Percentiles rank a stretch among this genome's conserved stretches.
These are phyloP conservation scores for Tylopilus sp. DNA, from an alignment of 1,284 basidiomycete species.

Conservation along the genomic window DNA sequence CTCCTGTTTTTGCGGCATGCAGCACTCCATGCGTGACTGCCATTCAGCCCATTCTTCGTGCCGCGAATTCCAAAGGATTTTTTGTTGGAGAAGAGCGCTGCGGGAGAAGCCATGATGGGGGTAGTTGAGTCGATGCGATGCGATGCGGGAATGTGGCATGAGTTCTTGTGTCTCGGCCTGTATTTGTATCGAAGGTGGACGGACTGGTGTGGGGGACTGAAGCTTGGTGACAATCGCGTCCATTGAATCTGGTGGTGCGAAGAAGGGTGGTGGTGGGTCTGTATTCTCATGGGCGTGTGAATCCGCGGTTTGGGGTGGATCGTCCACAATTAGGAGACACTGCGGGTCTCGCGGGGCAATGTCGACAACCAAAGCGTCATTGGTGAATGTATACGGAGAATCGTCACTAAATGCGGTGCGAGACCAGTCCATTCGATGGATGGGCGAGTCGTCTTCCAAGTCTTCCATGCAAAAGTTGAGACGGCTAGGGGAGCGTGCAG, in stretches of 20 bases:
- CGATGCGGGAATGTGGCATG: constrained; percentile 1
- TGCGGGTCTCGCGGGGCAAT: background rate
- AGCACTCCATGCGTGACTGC: constrained; percentile 25
- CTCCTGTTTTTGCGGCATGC: constrained; percentile 23
- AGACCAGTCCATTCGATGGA: constrained; percentile 16
- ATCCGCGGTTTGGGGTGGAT: constrained; percentile 6
- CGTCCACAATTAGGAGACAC: background rate
- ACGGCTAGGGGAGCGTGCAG: constrained; percentile 34
- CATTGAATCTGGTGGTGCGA: constrained; percentile 2
- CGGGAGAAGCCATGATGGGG: constrained; percentile 58
- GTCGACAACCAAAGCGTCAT: constrained; percentile 10
- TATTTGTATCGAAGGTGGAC: constrained; percentile 9
- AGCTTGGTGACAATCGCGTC: constrained; percentile 5
- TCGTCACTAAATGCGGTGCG: background rate
- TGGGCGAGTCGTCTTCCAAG: constrained; percentile 1
- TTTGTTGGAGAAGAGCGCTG: constrained; percentile 54
- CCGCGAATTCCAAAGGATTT: constrained; percentile 57
- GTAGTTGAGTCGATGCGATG: constrained; percentile 25
- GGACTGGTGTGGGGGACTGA: constrained; percentile 25
- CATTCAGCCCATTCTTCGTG: constrained; percentile 50
- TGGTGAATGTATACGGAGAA: background rate
- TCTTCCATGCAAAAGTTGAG: constrained; percentile 32
- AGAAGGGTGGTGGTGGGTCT: background rate
- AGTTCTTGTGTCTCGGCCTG: constrained; percentile 3
- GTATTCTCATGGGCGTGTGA: constrained; percentile 1